These are phyloP conservation scores for Chlamydomonas eustigma DNA, from an alignment of 139 green algal species.

Conservation along the genomic window DNA sequence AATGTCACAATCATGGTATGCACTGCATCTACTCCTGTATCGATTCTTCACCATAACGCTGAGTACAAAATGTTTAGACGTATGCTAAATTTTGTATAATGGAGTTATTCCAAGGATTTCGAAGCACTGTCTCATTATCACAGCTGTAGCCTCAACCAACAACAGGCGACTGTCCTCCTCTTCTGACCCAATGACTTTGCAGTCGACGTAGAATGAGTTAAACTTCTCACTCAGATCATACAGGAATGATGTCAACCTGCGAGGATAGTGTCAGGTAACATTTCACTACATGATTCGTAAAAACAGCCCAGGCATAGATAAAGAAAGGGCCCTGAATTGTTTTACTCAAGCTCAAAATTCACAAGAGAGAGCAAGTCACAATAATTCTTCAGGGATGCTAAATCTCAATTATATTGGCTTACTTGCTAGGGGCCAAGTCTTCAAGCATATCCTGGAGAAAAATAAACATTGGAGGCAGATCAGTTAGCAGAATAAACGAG, in stretches of 20 bases:
- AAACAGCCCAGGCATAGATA: no score
- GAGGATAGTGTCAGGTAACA: no score
- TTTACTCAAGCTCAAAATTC: no score
- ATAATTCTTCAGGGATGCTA: no score
- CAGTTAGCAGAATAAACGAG: background rate
- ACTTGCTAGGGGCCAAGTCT: constrained; percentile 81
- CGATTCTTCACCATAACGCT: no score
- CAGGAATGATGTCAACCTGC: constrained; percentile 87
- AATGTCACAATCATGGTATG: no score
- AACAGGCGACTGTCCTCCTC: constrained; percentile 84
- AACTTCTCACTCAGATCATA: constrained; percentile 88
- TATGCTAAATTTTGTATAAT: constrained; percentile 90
- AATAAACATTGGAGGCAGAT: constrained; percentile 11
- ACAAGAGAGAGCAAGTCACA: no score
- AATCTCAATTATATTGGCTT: background rate
- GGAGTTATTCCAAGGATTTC: constrained; percentile 89
- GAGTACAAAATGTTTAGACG: no score
- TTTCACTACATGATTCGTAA: no score
- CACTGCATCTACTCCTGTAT: no score
- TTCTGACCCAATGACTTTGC: constrained; percentile 80
- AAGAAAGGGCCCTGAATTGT: no score
- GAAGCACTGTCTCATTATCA: constrained; percentile 90
- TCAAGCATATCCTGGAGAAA: constrained; percentile 62
- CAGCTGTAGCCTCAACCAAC: constrained; percentile 80
- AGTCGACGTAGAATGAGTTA: constrained; percentile 92